Base-by-base conservation (phyloP, 106 monocot species). In the Acorus calamus region DNA sequence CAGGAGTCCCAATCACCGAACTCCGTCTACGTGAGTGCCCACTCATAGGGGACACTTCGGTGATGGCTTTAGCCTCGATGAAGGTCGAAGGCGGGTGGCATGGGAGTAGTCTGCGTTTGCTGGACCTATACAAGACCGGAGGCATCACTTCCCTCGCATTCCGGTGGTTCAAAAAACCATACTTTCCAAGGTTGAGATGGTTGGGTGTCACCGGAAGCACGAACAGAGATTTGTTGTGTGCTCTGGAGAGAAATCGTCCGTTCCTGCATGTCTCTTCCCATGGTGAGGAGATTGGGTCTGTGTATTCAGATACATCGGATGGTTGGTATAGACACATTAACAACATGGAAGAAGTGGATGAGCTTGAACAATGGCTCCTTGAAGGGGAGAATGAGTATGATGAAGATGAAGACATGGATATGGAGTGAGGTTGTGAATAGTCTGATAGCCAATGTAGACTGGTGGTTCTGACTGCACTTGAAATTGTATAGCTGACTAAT, bases 11-110 rank as follows among this genome's bases (percentile, higher is more conserved):
- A 46, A 68, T 98, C 47, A 56, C 76, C 13, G 96, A 98, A 60
- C 87, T 98, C 8, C 82, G 91, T 50, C 46, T 98, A 46, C 66
- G 91, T 64, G 91, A 91, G 45, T 91, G 91, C n/a, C 69, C 96
- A 4, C 69, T 56, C 11, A 83, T 98, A 53, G 87, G 91, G 2
- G 85, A 87, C 49, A 71, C 71, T 44, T 76, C 96, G 4, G 85
- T 91, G 2, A 98, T 91, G 87, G 84, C 85, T 14, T 76, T 98
- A 44, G 96, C 91, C 46, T 98, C 91, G 12, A 91, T 98, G 96
- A 84, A 82, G 43, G 61, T 91, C 8, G 81, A 76, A 44, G 90
- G 84, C 47, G 81, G 73, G 5, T 80, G 79, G 47, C 64, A 67
- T 46, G 90, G 90, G 3, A 98, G 91, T 53, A 91, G 85, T 57